These are phyloP conservation scores for Candida railenensis DNA, from an alignment of 805 yeast species.

Conservation along the genomic window DNA sequence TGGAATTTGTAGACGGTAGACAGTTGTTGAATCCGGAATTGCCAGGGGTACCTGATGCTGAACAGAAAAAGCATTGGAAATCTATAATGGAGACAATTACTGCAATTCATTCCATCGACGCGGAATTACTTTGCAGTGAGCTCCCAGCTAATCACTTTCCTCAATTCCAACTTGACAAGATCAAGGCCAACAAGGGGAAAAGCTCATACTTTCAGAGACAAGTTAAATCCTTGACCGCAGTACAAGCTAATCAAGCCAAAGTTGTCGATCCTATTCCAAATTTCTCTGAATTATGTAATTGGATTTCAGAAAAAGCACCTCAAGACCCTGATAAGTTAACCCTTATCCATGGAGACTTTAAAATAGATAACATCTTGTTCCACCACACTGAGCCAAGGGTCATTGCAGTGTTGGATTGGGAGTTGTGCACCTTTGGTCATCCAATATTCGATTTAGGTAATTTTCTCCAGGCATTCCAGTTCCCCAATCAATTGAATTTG, in stretches of 20 bases:
- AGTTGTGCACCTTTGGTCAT: constrained; percentile 62
- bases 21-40: constrained; percentile 55
- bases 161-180: constrained; percentile 27
- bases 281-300: constrained; percentile 40
- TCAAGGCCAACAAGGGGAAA: constrained; percentile 3
- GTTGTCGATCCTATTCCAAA: constrained; percentile 49
- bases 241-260: constrained; percentile 36
- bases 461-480: constrained; percentile 51
- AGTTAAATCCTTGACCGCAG: constrained; percentile 43
- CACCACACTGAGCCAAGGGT: constrained; percentile 51
- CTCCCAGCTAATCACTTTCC: constrained; percentile 49
- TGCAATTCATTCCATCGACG: constrained; percentile 50
- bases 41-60: constrained; percentile 27
- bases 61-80: constrained; percentile 39
- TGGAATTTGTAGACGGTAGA: constrained; percentile 59
- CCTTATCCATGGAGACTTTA: constrained; percentile 64
- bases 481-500: constrained; percentile 39
- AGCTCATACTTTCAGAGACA: constrained; percentile 54
- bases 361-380: constrained; percentile 62
- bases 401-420: constrained; percentile 65
- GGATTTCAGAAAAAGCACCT: constrained; percentile 46
- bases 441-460: constrained; percentile 64
- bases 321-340: constrained; percentile 42
- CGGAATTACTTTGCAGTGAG: constrained; percentile 35
- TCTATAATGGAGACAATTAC: constrained; percentile 48